Base-by-base conservation (phyloP, 352 stramenopile species). In the Globisporangium okanoganense region DNA sequence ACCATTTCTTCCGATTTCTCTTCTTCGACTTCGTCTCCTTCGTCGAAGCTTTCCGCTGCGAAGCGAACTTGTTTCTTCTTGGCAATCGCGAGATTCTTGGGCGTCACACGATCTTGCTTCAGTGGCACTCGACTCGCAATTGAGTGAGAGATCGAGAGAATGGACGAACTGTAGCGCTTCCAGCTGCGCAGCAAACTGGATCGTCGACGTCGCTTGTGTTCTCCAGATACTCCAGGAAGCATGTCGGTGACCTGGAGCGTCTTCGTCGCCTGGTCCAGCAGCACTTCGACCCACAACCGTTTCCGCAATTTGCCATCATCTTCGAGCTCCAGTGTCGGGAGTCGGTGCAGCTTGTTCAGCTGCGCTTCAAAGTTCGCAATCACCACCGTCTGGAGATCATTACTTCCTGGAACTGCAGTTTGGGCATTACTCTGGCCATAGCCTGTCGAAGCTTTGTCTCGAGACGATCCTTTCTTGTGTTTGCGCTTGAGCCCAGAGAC, bases 201-300 rank as follows among this genome's bases (percentile, higher is more conserved):
- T 6, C 84, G 68, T 3, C 83, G 76, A 4, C 84, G 78, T 7
- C 82, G 68, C 31, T 82, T 83, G 56, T 93, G 85, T 25, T 91
- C 85, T 0, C 72, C 76, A 4, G 85, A 94, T 36, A 72, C 75
- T 4, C 85, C 85, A 31, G 85, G 85, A 0, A 94, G 68, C 66
- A 92, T 83, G 66, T 94, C 85, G 5, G 82, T 94, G 31, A 94
- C 79, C 16, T 88, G 58, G 18, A 94, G 68, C 3, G 82, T 91
- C 63, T 94, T 94, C 2, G 83, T 89, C 7, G 85, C 83, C 59
- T 90, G 81, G 25, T 93, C 83, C 4, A 94, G 72, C 31, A 84
- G 45, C 5, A 94, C 82, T 73, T 92, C 82, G 22, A 86, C 73
- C 82, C 83, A 94, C 24, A 94, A 62, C 14, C 85, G 71, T 45